phyloP scores from a whole-genome alignment of 805 yeast genomes.

The Starmerella floris region DNA sequence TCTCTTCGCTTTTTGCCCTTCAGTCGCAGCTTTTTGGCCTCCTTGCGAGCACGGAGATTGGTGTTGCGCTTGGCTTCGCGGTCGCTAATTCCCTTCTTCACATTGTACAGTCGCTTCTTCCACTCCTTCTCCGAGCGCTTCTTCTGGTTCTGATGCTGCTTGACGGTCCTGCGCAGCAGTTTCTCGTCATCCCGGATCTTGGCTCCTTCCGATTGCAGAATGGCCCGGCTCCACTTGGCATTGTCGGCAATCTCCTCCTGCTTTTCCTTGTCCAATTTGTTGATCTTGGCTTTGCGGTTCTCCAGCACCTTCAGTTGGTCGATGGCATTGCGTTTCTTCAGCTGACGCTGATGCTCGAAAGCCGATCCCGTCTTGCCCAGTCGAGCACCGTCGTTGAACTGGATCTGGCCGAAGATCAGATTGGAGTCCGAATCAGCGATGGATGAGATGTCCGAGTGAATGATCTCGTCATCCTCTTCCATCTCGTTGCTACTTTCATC shows the following conservation, averaged over 20 bases:
- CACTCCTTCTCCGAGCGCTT: slow-evolving; percentile 81
- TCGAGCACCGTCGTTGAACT: slow-evolving; percentile 67
- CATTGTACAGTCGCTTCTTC: slow-evolving; percentile 76
- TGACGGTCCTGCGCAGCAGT: slow-evolving; percentile 70
- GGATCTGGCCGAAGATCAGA: slow-evolving; percentile 60
- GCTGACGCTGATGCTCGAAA: slow-evolving; percentile 37
- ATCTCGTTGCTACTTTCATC: slow-evolving; percentile 18
- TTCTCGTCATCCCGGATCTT: slow-evolving; percentile 84
- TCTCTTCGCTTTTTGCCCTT: slow-evolving; percentile 54
- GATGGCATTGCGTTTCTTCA: slow-evolving; percentile 63
- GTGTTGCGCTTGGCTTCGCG: slow-evolving; percentile 83
- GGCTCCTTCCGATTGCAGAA: slow-evolving; percentile 76
- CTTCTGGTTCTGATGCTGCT: slow-evolving; percentile 69
- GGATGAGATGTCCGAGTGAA: slow-evolving; percentile 24
- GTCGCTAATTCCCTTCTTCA: slow-evolving; percentile 58
- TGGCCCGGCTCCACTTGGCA: slow-evolving; percentile 70
- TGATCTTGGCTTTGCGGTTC: slow-evolving; percentile 52
- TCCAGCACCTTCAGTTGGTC: slow-evolving; percentile 76
- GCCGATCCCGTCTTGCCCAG: slow-evolving; percentile 57
- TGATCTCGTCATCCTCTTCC: slow-evolving; percentile 24
- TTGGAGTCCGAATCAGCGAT: slow-evolving; percentile 12
- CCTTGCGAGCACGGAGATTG: slow-evolving; percentile 72
- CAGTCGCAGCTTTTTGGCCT: slow-evolving; percentile 48
- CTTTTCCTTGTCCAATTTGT: slow-evolving; percentile 49
- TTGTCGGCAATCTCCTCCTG: slow-evolving; percentile 48